Percentiles rank a stretch among this genome's conserved stretches.
Conservation (phyloP, 495 filamentous ascomycete genomes). For the Xylaria acuta region DNA sequence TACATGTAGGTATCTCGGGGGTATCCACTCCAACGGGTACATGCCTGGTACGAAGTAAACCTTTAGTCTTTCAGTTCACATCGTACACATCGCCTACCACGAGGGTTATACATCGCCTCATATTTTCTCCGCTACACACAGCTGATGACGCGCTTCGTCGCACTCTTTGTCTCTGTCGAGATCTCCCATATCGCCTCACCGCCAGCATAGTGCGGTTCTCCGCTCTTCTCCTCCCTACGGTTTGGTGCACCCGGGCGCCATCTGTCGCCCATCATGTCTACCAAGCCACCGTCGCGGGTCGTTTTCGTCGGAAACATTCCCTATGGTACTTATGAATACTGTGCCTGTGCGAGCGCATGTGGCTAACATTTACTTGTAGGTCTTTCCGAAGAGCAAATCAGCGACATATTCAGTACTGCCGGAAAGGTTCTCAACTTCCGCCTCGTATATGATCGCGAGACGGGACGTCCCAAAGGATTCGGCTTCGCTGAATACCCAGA, state of each 20-base stretch:
- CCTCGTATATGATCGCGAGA: constrained; percentile 94
- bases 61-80: constrained; percentile 8
- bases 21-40: not conserved
- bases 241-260: constrained; percentile 18
- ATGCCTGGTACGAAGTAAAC: not conserved
- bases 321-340: constrained; percentile 58
- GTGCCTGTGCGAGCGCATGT: not conserved
- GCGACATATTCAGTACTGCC: constrained; percentile 84
- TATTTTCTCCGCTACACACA: not conserved
- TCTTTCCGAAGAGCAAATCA: constrained; percentile 92
- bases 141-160: not conserved
- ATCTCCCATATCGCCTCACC: not conserved
- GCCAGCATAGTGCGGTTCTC: not conserved
- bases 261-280: constrained; percentile 53
- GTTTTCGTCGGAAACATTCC: constrained; percentile 90
- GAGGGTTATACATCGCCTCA: not conserved
- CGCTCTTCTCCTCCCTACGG: not conserved
- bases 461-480: constrained; percentile 93
- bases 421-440: constrained; percentile 93
- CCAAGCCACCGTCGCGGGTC: constrained; percentile 57
- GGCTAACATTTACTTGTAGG: constrained; percentile 56
- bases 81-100: not conserved
- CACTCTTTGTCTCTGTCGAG: not conserved
- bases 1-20: not conserved
- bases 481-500: constrained; percentile 95